These are phyloP conservation scores for Ballota nigra DNA, from an alignment of 257 asterid genomes.

Conservation along the genomic window DNA sequence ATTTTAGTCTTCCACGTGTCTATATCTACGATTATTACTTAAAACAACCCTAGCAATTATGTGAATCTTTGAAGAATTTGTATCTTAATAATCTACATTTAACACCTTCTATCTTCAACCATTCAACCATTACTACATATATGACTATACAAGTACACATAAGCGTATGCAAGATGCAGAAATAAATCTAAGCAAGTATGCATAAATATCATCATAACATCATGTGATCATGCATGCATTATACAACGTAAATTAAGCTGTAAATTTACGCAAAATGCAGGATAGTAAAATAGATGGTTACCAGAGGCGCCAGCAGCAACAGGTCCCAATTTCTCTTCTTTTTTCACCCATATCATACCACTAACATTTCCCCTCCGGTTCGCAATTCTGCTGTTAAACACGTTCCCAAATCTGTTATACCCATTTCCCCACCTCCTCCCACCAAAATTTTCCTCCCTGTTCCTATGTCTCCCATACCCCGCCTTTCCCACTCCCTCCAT, in stretches of 20 bases:
- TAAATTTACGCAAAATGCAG: not conserved
- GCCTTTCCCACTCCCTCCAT: conserved; percentile 5
- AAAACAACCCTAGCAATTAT: not conserved
- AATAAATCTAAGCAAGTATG: not conserved
- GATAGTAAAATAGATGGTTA: conserved; percentile 13
- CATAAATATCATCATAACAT: not conserved
- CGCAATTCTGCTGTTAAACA: not conserved
- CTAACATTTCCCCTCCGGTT: not conserved
- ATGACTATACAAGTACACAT: not conserved
- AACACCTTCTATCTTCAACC: not conserved
- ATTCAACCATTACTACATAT: not conserved
- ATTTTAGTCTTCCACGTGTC: not conserved
- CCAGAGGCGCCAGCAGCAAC: conserved; percentile 36
- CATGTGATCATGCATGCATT: conserved; percentile 7
- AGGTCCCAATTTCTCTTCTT: conserved; percentile 32
- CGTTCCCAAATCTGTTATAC: too few relatives aligned
- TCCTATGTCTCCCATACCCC: conserved; percentile 15
- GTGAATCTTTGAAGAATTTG: not conserved
- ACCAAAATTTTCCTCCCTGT: conserved; percentile 15
- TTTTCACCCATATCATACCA: conserved; percentile 49
- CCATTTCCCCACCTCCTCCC: not conserved
- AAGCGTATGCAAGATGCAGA: not conserved
- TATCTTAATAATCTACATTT: not conserved
- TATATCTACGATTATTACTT: not conserved
- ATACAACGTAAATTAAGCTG: not conserved